A percentile compares a stretch with the other conserved stretches of the same genome.
Conservation (phyloP, 148 eudicot species). For the Cornus kousa region DNA sequence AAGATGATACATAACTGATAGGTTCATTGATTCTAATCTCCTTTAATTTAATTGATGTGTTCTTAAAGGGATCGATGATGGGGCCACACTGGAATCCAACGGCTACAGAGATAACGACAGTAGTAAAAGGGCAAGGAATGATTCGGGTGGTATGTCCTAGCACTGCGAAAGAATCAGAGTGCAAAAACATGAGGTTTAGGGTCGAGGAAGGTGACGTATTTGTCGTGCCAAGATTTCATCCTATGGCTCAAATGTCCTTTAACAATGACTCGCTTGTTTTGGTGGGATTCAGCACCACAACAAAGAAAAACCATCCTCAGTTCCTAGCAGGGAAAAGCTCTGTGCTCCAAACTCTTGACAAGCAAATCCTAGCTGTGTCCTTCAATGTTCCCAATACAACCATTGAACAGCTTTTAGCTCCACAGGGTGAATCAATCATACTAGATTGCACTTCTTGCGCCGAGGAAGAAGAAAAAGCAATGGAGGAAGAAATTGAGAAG, state of each 20-base stretch:
- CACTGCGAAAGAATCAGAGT: slow-evolving; percentile 30
- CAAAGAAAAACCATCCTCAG: slow-evolving; percentile 58
- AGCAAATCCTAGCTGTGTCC: slow-evolving; percentile 42
- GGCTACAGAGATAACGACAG: slow-evolving; percentile 60
- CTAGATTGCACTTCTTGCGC: slow-evolving; percentile 75
- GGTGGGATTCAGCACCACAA: slow-evolving; percentile 65
- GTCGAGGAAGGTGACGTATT: slow-evolving; percentile 83
- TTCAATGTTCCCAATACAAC: slow-evolving; percentile 48
- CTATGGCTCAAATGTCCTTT: slow-evolving; percentile 77
- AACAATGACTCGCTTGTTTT: slow-evolving; percentile 67
- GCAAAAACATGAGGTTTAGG: slow-evolving; percentile 46
- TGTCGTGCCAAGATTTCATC: slow-evolving; percentile 66
- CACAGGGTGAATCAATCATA: slow-evolving; percentile 44
- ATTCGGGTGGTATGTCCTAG: slow-evolving; percentile 63
- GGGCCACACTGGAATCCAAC: slow-evolving; percentile 92
- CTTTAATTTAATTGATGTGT: not conserved
- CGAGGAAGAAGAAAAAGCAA: slow-evolving; percentile 52
- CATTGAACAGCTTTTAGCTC: slow-evolving; percentile 37
- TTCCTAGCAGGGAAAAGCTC: slow-evolving; percentile 70
- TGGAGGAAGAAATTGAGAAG: slow-evolving; percentile 48
- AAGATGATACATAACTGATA: not conserved
- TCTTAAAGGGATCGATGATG: slow-evolving; percentile 81
- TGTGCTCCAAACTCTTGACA: slow-evolving; percentile 46
- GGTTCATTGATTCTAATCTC: not conserved
- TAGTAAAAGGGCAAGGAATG: slow-evolving; percentile 73